These are phyloP conservation scores for Monilinia laxa DNA, from an alignment of 2,329 filamentous ascomycete species.

Conservation along the genomic window DNA sequence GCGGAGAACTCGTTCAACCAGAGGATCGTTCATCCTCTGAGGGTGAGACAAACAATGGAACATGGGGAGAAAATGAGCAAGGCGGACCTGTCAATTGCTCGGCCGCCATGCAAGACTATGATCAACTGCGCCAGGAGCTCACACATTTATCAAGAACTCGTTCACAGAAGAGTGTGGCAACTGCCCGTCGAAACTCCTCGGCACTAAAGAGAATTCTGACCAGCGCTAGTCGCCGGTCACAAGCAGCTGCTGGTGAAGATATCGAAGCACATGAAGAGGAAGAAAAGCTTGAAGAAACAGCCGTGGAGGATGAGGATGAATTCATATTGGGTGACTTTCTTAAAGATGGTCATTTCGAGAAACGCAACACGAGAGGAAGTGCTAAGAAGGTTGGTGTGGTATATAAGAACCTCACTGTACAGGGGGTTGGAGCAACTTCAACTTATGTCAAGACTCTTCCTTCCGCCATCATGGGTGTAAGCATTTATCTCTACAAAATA, in stretches of 20 bases:
- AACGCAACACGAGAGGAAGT: conserved; percentile 63
- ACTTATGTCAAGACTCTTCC: conserved; percentile 72
- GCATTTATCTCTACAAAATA: conserved; percentile 2
- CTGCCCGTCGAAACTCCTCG: conserved; percentile 19
- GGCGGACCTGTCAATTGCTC: conserved; percentile 50
- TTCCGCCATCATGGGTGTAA: conserved; percentile 64
- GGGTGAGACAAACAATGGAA: conserved; percentile 45
- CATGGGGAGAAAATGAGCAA: conserved; percentile 62
- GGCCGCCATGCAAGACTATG: conserved; percentile 58
- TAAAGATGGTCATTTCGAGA: conserved; percentile 67
- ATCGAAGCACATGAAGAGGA: conserved; percentile 34
- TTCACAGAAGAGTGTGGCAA: conserved; percentile 26
- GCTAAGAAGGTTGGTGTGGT: conserved; percentile 77
- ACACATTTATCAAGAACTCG: conserved; percentile 50
- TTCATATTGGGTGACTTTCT: conserved; percentile 22
- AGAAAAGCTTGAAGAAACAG: conserved; percentile 36
- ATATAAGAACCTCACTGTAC: conserved; percentile 74
- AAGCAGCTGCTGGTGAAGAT: conserved; percentile 36
- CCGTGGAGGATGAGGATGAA: conserved; percentile 45
- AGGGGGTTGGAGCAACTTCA: conserved; percentile 65
- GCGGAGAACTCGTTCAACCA: conserved; percentile 22
- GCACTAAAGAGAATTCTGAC: conserved; percentile 25
- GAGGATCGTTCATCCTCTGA: conserved; percentile 27
- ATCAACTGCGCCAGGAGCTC: conserved; percentile 56
- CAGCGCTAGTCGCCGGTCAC: conserved; percentile 24